A percentile compares a stretch with the other conserved stretches of the same genome.
Evolutionary conservation across 306 rosid species (phyloP).

Genomic region (Clitoria ternatea): DNA sequence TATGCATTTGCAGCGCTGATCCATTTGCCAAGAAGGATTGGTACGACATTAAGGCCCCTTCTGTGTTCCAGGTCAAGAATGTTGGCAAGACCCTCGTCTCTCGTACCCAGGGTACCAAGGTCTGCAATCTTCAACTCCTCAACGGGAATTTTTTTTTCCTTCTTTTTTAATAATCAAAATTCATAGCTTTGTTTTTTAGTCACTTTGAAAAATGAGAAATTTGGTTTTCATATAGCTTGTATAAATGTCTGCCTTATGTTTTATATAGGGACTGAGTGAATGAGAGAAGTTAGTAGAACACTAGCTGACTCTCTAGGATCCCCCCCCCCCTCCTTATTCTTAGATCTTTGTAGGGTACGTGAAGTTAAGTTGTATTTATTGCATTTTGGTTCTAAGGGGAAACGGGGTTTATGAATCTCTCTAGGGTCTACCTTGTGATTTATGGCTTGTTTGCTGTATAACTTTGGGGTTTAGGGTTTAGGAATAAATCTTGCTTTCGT

Average conservation of each 20-base stretch:
- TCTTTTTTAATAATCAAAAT: no score
- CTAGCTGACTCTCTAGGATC: no score
- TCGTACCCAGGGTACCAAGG: constrained; percentile 98
- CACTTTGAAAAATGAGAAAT: not conserved
- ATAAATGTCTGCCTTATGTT: not conserved
- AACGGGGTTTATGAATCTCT: not conserved
- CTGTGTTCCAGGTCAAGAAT: constrained; percentile 53
- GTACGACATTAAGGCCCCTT: constrained; percentile 90
- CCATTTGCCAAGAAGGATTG: constrained; percentile 98
- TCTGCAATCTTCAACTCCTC: no score
- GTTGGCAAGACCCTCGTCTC: constrained; percentile 89
- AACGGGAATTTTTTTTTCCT: not conserved
- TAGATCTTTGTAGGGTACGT: not conserved
- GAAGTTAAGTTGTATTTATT: not conserved
- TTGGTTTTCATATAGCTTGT: not conserved
- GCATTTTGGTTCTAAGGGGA: not conserved
- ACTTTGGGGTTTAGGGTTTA: no score
- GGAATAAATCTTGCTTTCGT: no score
- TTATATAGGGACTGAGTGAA: not conserved
- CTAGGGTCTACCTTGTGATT: not conserved
- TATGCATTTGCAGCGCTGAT: constrained; percentile 50
- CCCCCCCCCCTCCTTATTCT: no score
- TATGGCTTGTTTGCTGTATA: not conserved
- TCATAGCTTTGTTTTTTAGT: not conserved
- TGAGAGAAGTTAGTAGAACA: not conserved